Percentiles rank a stretch among this genome's conserved stretches.
Conservation (phyloP, 129 eudicot genomes). For the Chrysanthemum lavandulifolium region DNA sequence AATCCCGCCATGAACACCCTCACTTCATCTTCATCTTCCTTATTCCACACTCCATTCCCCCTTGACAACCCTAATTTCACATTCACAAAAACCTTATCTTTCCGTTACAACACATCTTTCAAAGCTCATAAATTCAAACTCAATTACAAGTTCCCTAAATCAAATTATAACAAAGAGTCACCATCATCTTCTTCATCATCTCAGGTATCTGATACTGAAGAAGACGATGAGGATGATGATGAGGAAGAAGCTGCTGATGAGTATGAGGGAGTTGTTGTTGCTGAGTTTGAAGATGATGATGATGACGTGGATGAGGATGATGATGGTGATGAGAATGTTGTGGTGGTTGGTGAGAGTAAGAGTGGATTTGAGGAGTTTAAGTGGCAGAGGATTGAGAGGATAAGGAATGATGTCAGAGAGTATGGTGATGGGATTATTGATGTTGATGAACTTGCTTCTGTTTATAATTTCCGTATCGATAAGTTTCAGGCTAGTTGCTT, state of each 20-base stretch:
- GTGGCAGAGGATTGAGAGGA: slow-evolving; percentile 82
- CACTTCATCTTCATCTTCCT: slow-evolving; percentile 33
- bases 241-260: slow-evolving; percentile 74
- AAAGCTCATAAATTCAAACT: slow-evolving; percentile 30
- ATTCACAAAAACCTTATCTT: slow-evolving; percentile 25
- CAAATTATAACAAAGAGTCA: too few species aligned
- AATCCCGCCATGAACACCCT: slow-evolving; percentile 83
- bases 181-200: slow-evolving; percentile 23
- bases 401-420: slow-evolving; percentile 70
- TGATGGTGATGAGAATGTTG: slow-evolving; percentile 26
- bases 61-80: slow-evolving; percentile 43
- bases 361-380: slow-evolving; percentile 61
- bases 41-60: too few species aligned
- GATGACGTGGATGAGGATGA: slow-evolving; percentile 38
- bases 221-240: slow-evolving; percentile 69
- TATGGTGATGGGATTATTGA: slow-evolving; percentile 77
- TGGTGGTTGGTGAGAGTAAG: slow-evolving; percentile 31
- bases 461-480: slow-evolving; percentile 79
- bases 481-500: slow-evolving; percentile 71
- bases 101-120: too few species aligned
- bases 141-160: slow-evolving; percentile 45
- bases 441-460: slow-evolving; percentile 77
- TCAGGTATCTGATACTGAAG: slow-evolving; percentile 60
- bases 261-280: slow-evolving; percentile 43
- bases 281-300: slow-evolving; percentile 39